Evolutionary conservation across 2,329 filamentous ascomycete genomes (phyloP), one percentile per base, ranked within the genome.

Genomic region (Trichoderma semiorbis): DNA sequence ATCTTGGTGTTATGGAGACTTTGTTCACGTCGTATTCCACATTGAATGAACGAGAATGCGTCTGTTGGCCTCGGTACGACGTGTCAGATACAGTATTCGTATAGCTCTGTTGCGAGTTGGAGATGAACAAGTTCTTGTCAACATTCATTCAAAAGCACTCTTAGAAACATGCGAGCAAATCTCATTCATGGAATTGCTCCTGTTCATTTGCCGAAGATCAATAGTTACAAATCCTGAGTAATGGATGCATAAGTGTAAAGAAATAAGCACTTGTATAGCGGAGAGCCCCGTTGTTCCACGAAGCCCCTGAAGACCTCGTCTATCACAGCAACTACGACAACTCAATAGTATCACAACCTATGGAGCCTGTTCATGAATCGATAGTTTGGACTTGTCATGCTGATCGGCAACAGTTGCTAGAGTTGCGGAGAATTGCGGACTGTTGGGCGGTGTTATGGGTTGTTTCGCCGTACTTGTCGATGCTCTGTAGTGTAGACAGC

Each of bases 201-300:
- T 26, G 16, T 18, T 12, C 11, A 39, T 67, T 34, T 11, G 3
- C 63, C 64, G 16, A 14, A 3, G 32, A 43, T n/a, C 5, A 28
- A 26, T 28, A 34, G 64, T 67, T 39, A 67, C 47, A 67, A 67
- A 67, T 57, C 5, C 32, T 67, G 30, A 39, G 64, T 67, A 57
- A 67, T 55, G 7, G 7, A 39, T 62, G 8, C 11, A 12, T 39
- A 39, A 34, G 28, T 14, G 30, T n/a, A 28, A 6, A 36, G 30
- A n/a, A 30, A 58, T 68, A 58, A 68, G 53, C 65, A 30, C 65
- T 68, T 58, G 34, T 58, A 10, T 32, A 68, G 53, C 32, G 34
- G 24, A 18, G 53, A 30, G 16, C 53, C 16, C 34, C 65, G 26
- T 58, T 11, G 24, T 58, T 28, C 39, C 53, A 21, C 2, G 50